Base-by-base conservation (phyloP, 306 rosid genomes). In the Vachellia pachyceras region DNA sequence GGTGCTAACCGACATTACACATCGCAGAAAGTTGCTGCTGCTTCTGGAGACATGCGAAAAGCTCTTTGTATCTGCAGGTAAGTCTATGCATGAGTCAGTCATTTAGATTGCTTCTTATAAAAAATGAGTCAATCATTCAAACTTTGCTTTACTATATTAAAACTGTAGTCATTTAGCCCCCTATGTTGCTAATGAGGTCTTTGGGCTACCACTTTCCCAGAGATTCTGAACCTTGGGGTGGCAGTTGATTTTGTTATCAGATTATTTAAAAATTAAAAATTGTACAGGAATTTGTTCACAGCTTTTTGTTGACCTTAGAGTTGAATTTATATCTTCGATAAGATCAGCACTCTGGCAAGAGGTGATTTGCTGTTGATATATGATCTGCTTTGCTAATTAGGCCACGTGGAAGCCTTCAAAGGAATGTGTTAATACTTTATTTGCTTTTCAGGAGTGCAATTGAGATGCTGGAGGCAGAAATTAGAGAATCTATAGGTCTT, bases 21-120 rank as follows among this genome's bases (percentile, higher is more conserved):
- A 23, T 81, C 82, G 83, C 98, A 95, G 99, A 95, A 91, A 95
- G 95, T 95, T 74, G 97, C 97, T 66, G 94, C 97, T 25, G 91
- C 91, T 79, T 93, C 96, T 67, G 99, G 99, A 68, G 99, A 95
- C 85, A 95, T 93, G 99, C 88, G 99, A 58, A 93, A 89, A 82
- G 98, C 97, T 73, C 98, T 93, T 23, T 86, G 86, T 79, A 85
- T 95, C 76, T 91, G 96, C 89, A 85, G 98, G 99, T 52, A 52
- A 52, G 25, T 25, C 6, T 52, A n/a, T 17, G 7, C 60, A 52
- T n/a, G 22, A 52, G 23, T 52, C 61, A 3, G 29, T 8, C 61
- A 55, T n/a, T 20, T n/a, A 54, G 25, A 54, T n/a, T 54, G 61
- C 61, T 29, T 54, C 25, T n/a, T n/a, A 7, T 17, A 7, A 54